phyloP scores from a whole-genome alignment of 768 basidiomycete species.

The Serendipita vermifera region DNA sequence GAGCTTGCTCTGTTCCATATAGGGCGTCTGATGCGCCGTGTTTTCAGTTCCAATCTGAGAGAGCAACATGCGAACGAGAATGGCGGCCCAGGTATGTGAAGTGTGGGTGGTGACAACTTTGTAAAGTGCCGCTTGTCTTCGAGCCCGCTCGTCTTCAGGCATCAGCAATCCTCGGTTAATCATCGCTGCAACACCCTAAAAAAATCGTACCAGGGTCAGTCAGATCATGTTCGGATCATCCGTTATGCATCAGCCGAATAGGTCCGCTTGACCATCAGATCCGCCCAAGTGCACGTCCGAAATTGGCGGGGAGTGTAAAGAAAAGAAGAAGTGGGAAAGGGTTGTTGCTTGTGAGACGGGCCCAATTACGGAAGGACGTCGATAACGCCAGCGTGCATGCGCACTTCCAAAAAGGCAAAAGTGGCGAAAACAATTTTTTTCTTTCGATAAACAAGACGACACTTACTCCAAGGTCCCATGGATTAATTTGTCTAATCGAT shows the following conservation, averaged over 20 bases:
- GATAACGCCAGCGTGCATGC: slow-evolving; percentile 5
- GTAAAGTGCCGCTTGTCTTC: slow-evolving; percentile 63
- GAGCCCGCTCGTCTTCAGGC: slow-evolving; percentile 58
- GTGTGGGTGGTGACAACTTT: slow-evolving; percentile 85
- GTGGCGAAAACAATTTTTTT: too few relatives aligned
- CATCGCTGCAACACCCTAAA: slow-evolving; percentile 70
- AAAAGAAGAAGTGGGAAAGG: too few relatives aligned
- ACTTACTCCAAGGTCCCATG: slow-evolving; percentile 83
- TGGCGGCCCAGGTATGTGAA: slow-evolving; percentile 87
- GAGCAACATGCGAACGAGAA: slow-evolving; percentile 78
- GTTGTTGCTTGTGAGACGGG: too few relatives aligned
- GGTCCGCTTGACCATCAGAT: too few relatives aligned
- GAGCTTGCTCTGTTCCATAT: slow-evolving; percentile 52
- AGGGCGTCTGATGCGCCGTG: slow-evolving; percentile 73
- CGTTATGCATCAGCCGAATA: too few relatives aligned
- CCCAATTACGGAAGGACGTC: not conserved
- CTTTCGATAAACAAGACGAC: too few relatives aligned
- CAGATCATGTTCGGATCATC: too few relatives aligned
- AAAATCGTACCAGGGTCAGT: slow-evolving; percentile 13
- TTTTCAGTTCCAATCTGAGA: slow-evolving; percentile 67
- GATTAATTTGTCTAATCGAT: slow-evolving; percentile 54
- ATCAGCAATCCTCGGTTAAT: slow-evolving; percentile 83
- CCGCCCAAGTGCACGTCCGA: too few relatives aligned
- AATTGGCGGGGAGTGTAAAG: too few relatives aligned
- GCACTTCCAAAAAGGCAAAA: not conserved